phyloP scores from a whole-genome alignment of 2,329 filamentous ascomycete species.

The Clonostachys sp. region DNA sequence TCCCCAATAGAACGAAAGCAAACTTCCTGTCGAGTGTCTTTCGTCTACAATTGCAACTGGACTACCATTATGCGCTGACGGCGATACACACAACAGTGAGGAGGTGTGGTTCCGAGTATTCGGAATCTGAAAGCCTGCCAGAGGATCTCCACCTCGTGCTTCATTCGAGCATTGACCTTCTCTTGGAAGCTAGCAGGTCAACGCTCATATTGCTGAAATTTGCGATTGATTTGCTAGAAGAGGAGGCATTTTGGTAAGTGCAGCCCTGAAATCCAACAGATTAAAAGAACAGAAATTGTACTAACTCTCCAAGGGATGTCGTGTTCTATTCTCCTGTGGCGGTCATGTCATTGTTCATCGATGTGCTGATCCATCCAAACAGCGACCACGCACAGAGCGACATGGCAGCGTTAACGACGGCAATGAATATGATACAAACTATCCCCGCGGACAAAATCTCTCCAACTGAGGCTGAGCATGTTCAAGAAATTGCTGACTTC shows the following conservation, averaged over 20 bases:
- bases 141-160: slow-evolving; percentile 34
- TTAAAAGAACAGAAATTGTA: background rate
- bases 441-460: slow-evolving; percentile 1
- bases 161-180: slow-evolving; percentile 45
- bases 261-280: background rate
- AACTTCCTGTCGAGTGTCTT: slow-evolving; percentile 33
- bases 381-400: slow-evolving; percentile 4
- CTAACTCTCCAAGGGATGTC: slow-evolving; percentile 2
- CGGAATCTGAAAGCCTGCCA: slow-evolving; percentile 11
- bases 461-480: background rate
- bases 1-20: slow-evolving; percentile 10
- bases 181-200: slow-evolving; percentile 50
- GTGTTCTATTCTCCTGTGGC: slow-evolving; percentile 3
- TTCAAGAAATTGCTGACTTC: slow-evolving; percentile 1
- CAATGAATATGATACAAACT: slow-evolving; percentile 1
- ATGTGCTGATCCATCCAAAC: slow-evolving; percentile 4
- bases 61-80: slow-evolving; percentile 50
- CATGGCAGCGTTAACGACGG: slow-evolving; percentile 8
- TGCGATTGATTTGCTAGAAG: slow-evolving; percentile 31
- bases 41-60: slow-evolving; percentile 40
- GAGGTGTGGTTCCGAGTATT: slow-evolving; percentile 31
- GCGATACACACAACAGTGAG: slow-evolving; percentile 51
- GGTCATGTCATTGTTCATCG: slow-evolving; percentile 7
- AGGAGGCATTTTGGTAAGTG: slow-evolving; percentile 44
- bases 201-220: slow-evolving; percentile 41